Conservation (phyloP, 345 rosid species). For the Eucalyptus rudis region DNA sequence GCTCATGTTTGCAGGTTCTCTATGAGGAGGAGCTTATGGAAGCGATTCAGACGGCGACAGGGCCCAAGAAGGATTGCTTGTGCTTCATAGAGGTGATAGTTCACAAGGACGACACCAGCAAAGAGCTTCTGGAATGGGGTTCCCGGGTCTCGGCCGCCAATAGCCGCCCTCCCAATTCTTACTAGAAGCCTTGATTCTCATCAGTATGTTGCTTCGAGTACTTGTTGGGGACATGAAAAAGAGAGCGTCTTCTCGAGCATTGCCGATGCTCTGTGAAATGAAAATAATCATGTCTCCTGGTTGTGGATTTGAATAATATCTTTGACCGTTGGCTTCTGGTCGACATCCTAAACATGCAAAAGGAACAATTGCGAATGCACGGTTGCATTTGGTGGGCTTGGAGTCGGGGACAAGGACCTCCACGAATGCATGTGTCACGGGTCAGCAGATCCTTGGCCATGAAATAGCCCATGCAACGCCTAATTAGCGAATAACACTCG, state of each 20-base stretch:
- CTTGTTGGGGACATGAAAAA: no score
- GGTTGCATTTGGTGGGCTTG: neutral
- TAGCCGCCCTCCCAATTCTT: constrained; percentile 65
- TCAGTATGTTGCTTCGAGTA: neutral
- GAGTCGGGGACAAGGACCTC: neutral
- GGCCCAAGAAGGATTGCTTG: constrained; percentile 3
- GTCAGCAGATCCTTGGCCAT: neutral
- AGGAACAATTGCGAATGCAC: neutral
- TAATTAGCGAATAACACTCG: no score
- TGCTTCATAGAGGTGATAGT: constrained; percentile 69
- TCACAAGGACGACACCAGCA: constrained; percentile 62
- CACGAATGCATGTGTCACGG: neutral
- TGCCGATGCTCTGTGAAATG: neutral
- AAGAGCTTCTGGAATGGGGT: constrained; percentile 68
- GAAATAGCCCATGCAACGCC: no score
- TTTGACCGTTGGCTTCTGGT: no score
- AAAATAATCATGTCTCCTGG: neutral
- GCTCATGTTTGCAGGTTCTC: constrained; percentile 17
- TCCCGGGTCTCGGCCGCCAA: constrained; percentile 68
- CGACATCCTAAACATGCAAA: neutral
- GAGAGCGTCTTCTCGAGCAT: neutral
- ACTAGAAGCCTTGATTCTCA: constrained; percentile 3
- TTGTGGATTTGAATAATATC: neutral
- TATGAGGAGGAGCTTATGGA: constrained; percentile 51
- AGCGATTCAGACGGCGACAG: constrained; percentile 19